Evolutionary conservation across 2,329 filamentous ascomycete genomes (phyloP), one percentile per base, ranked within the genome.

Genomic region (Trichophyton mentagrophytes): DNA sequence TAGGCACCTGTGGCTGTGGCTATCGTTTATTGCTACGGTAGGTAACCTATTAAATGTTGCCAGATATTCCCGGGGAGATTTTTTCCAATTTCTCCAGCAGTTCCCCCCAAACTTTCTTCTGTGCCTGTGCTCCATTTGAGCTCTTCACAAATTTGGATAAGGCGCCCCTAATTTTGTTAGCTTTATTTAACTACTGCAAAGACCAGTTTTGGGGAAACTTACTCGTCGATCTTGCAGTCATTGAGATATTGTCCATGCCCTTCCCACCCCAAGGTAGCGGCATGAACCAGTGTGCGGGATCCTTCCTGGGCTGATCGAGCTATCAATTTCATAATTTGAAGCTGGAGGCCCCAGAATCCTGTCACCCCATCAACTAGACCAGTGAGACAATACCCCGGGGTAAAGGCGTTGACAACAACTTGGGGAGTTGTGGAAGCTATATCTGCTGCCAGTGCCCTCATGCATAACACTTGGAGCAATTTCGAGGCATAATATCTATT

Each of bases 231-330:
- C 44, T 51, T 47, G 25, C 46, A 49, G 38, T 60, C 44, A 9
- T 27, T 66, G 61, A 78, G 66, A 62, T 76, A 78, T 62, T 73
- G 64, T 2, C 78, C 77, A 61, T 78, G 73, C 1, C 69, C 69
- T 59, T 75, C 73, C 9, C 58, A 42, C 3, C 76, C 76, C 0
- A 65, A 67, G 3, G 63, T 64, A 0, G 68, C 73, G 3, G 68
- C 74, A 40, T 66, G 65, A 4, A 75, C 68, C 51, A 74, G 63
- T 6, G 72, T 76, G 11, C 78, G 70, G 62, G 70, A 74, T 1
- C 78, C 77, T 3, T 70, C 70, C 67, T 79, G 78, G 0, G 74
- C 71, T 0, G 70, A 70, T 20, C 77, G 69, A 4, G 71, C 76
- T 38, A 78, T 57, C 30, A 51, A 2, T 22, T 51, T 51, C 20